These are phyloP conservation scores for Rhodotorula toruloides DNA, from an alignment of 768 basidiomycete species.

Conservation along the genomic window DNA sequence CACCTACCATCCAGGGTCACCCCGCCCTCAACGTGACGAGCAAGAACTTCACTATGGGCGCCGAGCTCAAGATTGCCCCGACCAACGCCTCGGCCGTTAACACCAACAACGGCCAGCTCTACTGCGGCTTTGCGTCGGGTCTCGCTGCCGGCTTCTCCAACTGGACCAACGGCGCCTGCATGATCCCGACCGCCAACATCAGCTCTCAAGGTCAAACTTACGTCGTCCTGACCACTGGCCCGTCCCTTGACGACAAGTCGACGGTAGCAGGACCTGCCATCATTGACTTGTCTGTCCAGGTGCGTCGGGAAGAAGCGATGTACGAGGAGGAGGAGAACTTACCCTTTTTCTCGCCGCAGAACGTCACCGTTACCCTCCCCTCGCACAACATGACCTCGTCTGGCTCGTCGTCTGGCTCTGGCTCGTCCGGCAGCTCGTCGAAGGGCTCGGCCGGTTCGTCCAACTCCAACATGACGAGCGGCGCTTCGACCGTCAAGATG, in stretches of 20 bases:
- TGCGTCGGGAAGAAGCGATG: no score
- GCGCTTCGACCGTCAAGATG: background rate
- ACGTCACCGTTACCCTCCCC: background rate
- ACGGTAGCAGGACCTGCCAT: slow-evolving; percentile 29
- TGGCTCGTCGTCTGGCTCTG: background rate
- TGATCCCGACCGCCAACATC: slow-evolving; percentile 20
- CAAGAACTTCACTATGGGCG: slow-evolving; percentile 43
- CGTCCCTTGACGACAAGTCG: slow-evolving; percentile 11
- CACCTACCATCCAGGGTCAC: slow-evolving; percentile 52
- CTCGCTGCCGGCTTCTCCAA: slow-evolving; percentile 26
- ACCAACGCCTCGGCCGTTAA: slow-evolving; percentile 14
- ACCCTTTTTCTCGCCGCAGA: no score
- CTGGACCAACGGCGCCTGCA: slow-evolving; percentile 14
- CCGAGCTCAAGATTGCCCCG: slow-evolving; percentile 40
- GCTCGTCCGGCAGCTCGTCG: no score
- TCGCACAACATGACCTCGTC: background rate
- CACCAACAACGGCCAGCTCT: background rate
- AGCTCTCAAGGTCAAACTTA: slow-evolving; percentile 20
- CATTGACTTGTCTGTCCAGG: slow-evolving; percentile 1
- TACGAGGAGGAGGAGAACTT: no score
- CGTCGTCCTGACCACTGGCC: slow-evolving; percentile 26
- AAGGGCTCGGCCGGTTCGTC: no score
- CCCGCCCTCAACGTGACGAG: slow-evolving; percentile 51
- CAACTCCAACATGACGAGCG: background rate
- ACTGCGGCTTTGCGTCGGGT: slow-evolving; percentile 37